Evolutionary conservation across 2,329 filamentous ascomycete genomes (phyloP).

Genomic region (Apiospora aurea): DNA sequence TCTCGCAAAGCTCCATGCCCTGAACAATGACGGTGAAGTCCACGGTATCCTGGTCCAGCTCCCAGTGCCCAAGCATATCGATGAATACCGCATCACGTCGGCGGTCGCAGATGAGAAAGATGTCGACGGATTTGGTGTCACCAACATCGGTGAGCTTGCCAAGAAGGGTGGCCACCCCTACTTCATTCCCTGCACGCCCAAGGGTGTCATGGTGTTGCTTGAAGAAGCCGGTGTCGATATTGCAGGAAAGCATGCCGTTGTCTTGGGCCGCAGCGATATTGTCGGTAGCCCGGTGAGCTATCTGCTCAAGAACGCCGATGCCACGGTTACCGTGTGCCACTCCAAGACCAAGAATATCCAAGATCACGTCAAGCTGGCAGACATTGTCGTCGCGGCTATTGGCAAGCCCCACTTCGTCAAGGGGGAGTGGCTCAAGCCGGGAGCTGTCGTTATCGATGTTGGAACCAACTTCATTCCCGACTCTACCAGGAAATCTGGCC

Average conservation of each 20-base stretch:
- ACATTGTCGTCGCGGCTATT: conserved; percentile 92
- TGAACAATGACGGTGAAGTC: conserved; percentile 86
- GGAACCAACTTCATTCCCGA: conserved; percentile 97
- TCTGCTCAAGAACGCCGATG: conserved; percentile 91
- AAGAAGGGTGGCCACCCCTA: conserved; percentile 90
- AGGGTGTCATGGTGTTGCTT: conserved; percentile 94
- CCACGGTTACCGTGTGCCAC: conserved; percentile 96
- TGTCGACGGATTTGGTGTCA: conserved; percentile 94
- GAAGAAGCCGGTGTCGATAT: conserved; percentile 83
- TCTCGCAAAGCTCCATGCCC: conserved; percentile 77
- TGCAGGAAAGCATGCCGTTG: conserved; percentile 90
- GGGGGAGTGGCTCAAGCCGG: conserved; percentile 94
- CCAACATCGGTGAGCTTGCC: conserved; percentile 95
- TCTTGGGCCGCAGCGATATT: conserved; percentile 94
- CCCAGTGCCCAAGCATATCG: conserved; percentile 86
- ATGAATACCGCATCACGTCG: conserved; percentile 89
- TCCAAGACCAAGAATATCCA: conserved; percentile 81
- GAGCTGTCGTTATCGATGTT: conserved; percentile 95
- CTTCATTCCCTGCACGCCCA: conserved; percentile 94
- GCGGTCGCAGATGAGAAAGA: conserved; percentile 94
- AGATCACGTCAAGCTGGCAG: conserved; percentile 79
- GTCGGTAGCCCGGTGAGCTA: conserved; percentile 97
- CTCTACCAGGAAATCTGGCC: conserved; percentile 86
- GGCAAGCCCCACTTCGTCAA: conserved; percentile 87
- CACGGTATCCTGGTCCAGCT: conserved; percentile 95